Evolutionary conservation across 2,329 filamentous ascomycete species (phyloP).

Genomic region (Penicillium aurantiogriseum): DNA sequence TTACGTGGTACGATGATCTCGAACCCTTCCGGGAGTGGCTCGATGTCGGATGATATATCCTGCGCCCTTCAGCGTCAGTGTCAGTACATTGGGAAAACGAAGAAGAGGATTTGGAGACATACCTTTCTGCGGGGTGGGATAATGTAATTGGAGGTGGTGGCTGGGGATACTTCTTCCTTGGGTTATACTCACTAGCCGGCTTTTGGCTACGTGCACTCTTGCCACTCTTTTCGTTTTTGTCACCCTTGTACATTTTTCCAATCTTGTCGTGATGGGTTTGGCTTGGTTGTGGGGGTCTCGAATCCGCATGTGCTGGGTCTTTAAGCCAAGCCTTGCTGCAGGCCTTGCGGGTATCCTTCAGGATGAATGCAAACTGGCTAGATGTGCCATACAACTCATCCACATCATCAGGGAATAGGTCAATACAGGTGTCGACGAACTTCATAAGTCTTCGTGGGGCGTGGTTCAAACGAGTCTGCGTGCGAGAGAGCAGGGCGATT

Average conservation of each 20-base stretch:
- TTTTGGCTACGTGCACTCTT: background rate
- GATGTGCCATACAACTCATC: conserved; percentile 15
- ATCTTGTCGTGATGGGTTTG: background rate
- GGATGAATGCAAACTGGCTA: conserved; percentile 17
- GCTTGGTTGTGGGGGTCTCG: background rate
- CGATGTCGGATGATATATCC: background rate
- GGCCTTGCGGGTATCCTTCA: conserved; percentile 22
- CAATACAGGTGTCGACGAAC: conserved; percentile 34
- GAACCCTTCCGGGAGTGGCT: background rate
- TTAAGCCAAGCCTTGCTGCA: conserved; percentile 13
- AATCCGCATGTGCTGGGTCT: conserved; percentile 1
- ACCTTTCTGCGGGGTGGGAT: conserved; percentile 3
- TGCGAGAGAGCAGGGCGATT: conserved; percentile 31
- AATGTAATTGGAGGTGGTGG: background rate
- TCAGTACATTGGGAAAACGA: background rate
- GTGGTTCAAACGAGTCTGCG: conserved; percentile 23
- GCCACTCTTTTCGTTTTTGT: background rate
- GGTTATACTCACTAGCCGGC: background rate
- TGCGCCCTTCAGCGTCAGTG: background rate
- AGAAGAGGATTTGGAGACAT: background rate
- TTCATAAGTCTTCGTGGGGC: conserved; percentile 26
- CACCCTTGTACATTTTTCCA: background rate
- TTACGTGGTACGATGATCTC: background rate
- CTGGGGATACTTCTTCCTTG: background rate
- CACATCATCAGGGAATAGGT: conserved; percentile 8